Evolutionary conservation across 2,329 filamentous ascomycete species (phyloP).

Genomic region (Paraphoma chrysanthemicola): DNA sequence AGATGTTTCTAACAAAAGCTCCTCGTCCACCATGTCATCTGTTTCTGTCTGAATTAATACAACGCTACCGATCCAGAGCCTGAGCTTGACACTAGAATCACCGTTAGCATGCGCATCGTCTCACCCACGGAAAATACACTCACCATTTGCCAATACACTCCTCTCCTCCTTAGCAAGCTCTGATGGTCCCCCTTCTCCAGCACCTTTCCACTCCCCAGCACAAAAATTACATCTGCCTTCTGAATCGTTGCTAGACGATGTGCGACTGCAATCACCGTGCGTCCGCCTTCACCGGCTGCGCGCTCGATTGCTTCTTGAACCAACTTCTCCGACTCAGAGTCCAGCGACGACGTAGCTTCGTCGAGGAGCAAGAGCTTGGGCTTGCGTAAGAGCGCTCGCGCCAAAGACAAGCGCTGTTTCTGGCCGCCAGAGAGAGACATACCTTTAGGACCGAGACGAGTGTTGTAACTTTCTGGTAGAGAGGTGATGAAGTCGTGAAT

Average conservation of each 20-base stretch:
- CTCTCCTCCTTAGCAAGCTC: constrained; percentile 34
- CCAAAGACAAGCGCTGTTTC: constrained; percentile 44
- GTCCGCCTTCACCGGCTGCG: constrained; percentile 28
- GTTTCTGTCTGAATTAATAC: not conserved
- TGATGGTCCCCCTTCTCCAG: constrained; percentile 44
- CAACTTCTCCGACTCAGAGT: constrained; percentile 43
- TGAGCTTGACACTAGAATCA: constrained; percentile 44
- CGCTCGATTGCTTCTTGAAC: constrained; percentile 46
- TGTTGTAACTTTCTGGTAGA: constrained; percentile 44
- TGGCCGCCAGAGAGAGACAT: constrained; percentile 44
- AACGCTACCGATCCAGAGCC: constrained; percentile 40
- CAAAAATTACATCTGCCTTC: constrained; percentile 48
- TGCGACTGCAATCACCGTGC: constrained; percentile 46
- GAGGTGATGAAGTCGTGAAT: constrained; percentile 49
- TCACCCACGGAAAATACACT: constrained; percentile 7
- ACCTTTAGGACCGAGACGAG: constrained; percentile 45
- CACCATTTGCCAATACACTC: constrained; percentile 47
- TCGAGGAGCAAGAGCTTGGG: constrained; percentile 44
- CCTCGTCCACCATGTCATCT: not conserved
- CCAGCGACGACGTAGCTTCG: constrained; percentile 43
- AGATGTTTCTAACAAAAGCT: too few species aligned
- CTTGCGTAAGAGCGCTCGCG: constrained; percentile 41
- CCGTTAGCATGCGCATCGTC: constrained; percentile 14
- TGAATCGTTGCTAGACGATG: constrained; percentile 48
- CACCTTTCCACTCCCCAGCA: constrained; percentile 42